Evolutionary conservation across 768 basidiomycete genomes (phyloP).

Genomic region (Clavaria fumosa): DNA sequence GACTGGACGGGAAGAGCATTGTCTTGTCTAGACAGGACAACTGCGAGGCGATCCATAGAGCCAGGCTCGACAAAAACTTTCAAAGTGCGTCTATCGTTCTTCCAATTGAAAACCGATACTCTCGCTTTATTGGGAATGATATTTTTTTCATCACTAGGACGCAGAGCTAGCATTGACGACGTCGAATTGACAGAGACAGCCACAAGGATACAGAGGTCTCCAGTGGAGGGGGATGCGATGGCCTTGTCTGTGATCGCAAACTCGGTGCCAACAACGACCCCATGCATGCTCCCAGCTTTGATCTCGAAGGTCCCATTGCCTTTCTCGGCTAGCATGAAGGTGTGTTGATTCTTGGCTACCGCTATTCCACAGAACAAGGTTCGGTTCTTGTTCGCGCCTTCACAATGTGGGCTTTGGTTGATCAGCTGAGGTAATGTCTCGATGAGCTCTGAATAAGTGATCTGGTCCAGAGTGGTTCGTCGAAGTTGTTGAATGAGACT

Average conservation of each 20-base stretch:
- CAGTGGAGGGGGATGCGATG: neutral
- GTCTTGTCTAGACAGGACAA: neutral
- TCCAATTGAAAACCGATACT: neutral
- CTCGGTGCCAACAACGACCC: conserved; percentile 3
- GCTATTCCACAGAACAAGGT: neutral
- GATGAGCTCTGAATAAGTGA: conserved; percentile 1
- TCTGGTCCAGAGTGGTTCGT: neutral
- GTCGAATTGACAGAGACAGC: neutral
- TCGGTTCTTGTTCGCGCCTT: neutral
- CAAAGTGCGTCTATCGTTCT: neutral
- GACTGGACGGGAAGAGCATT: neutral
- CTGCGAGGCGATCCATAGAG: neutral
- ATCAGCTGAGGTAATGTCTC: conserved; percentile 8
- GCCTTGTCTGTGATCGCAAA: neutral
- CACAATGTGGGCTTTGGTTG: conserved; percentile 9
- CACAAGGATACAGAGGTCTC: neutral
- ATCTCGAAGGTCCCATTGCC: neutral
- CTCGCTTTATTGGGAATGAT: neutral
- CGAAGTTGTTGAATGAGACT: neutral
- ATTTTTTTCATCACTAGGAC: neutral
- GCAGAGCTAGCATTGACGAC: neutral
- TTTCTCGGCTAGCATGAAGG: neutral
- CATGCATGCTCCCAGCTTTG: conserved; percentile 3
- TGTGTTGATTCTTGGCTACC: neutral
- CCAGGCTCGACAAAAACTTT: neutral